Evolutionary conservation across 768 basidiomycete species (phyloP).

Genomic region (Sporobolomyces pararoseus): DNA sequence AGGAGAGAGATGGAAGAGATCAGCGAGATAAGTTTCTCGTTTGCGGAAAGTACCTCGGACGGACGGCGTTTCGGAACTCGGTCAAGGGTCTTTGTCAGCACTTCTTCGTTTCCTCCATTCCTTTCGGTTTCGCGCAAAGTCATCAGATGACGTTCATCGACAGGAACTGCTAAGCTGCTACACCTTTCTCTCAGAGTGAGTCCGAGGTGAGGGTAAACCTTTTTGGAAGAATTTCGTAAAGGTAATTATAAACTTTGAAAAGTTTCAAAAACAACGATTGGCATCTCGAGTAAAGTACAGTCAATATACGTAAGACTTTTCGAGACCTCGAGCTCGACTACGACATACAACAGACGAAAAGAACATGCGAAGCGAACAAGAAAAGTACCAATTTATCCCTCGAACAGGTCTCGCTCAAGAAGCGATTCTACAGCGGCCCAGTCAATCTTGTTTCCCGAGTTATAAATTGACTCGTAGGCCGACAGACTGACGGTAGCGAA

Average conservation of each 20-base stretch:
- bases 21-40: too few species aligned
- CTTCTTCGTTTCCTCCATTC: too few species aligned
- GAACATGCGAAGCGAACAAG: not conserved
- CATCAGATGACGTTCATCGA: not conserved
- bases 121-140: not conserved
- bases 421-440: slow-evolving; percentile 83
- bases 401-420: slow-evolving; percentile 84
- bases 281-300: too few species aligned
- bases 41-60: too few species aligned
- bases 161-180: not conserved
- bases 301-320: too few species aligned
- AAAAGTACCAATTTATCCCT: slow-evolving; percentile 51
- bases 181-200: not conserved
- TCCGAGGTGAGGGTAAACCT: not conserved
- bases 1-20: too few species aligned
- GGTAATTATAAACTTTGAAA: too few species aligned
- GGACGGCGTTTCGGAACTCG: too few species aligned
- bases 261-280: too few species aligned
- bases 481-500: slow-evolving; percentile 83
- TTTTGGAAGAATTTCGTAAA: too few species aligned
- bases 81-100: too few species aligned
- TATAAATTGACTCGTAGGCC: slow-evolving; percentile 86
- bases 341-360: not conserved
- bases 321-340: not conserved
- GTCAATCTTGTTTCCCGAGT: slow-evolving; percentile 72